phyloP scores from a whole-genome alignment of 345 rosid genomes.

The Hevea brasiliensis region DNA sequence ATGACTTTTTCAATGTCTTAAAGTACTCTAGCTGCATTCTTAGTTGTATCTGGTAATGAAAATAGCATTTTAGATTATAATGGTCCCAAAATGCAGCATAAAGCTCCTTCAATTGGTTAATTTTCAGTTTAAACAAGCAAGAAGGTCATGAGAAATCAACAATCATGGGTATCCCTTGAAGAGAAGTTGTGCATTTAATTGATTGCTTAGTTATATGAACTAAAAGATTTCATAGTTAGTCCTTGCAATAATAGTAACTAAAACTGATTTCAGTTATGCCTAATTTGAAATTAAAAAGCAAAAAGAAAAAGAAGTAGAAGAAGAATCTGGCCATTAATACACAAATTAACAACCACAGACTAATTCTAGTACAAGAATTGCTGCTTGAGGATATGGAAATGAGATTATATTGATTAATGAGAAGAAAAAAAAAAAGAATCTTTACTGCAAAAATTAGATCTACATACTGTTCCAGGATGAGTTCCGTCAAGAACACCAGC shows the following conservation, averaged over 20 bases:
- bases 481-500: slow-evolving; percentile 21
- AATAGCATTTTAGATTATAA: no score
- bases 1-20: slow-evolving; percentile 4
- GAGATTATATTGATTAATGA: not conserved
- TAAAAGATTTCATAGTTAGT: no score
- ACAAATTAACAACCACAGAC: not conserved
- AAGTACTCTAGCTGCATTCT: slow-evolving; percentile 20
- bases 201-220: not conserved
- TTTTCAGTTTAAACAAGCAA: not conserved
- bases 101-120: no score
- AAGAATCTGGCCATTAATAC: not conserved
- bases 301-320: not conserved
- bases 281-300: not conserved
- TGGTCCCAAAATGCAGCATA: no score
- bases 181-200: no score
- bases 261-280: no score
- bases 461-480: slow-evolving; percentile 5
- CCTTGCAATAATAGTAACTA: no score
- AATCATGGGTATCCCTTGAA: not conserved
- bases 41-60: slow-evolving; percentile 22
- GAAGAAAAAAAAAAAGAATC: not conserved
- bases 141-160: not conserved
- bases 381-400: not conserved
- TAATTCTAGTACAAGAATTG: not conserved
- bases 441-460: not conserved